Base-by-base conservation (phyloP, 1,284 basidiomycete genomes). In the Takashimella koratensis region DNA sequence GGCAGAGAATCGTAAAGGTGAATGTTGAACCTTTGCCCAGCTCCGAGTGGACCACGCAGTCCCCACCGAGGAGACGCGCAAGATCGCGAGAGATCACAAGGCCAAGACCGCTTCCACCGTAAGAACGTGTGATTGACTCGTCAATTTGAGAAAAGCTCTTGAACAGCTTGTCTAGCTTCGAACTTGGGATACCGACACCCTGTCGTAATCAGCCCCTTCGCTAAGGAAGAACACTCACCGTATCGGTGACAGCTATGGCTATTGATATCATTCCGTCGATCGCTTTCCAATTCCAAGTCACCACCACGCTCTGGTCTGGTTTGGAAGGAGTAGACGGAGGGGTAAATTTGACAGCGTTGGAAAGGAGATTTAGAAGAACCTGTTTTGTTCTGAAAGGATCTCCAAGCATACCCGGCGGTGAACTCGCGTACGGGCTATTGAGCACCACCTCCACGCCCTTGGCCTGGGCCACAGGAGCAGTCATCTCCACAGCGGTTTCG, bases 131-230 rank as follows among this genome's bases (percentile, higher is more conserved):
- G 39, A 73, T 74, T 10, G 64, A 67, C 46, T 66, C 62, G 53
- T 76, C 73, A 11, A 76, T 62, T 49, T 76, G 75, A 8, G 66
- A 68, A 47, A 76, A 76, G 30, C 62, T 64, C 43, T 67, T 63
- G 62, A 76, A 76, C 2, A 76, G 62, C 52, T 68, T 66, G 55
- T 68, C 56, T 60, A 73, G 66, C 56, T 71, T 65, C 56, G 57
- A 49, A 1, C 58, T 56, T 1, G 70, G 62, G 23, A 72, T 68
- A 16, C 68, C 69, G 20, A 73, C 64, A 5, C 70, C 69, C 56
- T 50, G 23, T 43, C n/a, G 40, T 36, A 16, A 25, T 45, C 12
- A 43, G 16, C 10, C 22, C 40, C 27, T 20, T 40, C 24, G 22
- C 47, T n/a, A n/a, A n/a, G n/a, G n/a, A n/a, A n/a, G n/a, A n/a